Evolutionary conservation across 202 grass and related monocot species (phyloP).

Genomic region (Cymbopogon flexuosus): DNA sequence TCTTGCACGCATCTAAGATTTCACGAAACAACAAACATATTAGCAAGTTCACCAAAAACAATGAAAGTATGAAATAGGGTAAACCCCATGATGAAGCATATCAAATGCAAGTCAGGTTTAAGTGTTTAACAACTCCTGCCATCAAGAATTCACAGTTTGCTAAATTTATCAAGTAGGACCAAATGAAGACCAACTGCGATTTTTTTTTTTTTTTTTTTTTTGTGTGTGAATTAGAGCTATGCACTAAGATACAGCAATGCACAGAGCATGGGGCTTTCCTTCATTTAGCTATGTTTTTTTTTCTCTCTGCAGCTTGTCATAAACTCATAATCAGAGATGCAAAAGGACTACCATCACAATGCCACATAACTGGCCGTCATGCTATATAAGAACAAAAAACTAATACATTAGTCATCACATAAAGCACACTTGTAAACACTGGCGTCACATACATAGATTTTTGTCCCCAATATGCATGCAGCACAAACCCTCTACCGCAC

Average conservation of each 20-base stretch:
- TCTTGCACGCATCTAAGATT: conserved; percentile 79
- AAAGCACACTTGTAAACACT: neutral
- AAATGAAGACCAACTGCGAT: neutral
- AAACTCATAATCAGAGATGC: neutral
- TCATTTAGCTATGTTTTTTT: neutral
- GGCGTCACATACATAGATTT: neutral
- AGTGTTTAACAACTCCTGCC: neutral
- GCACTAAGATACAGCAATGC: neutral
- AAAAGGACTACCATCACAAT: neutral
- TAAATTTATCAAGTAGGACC: neutral
- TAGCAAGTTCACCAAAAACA: neutral
- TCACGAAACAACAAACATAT: conserved; percentile 4
- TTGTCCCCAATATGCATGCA: neutral
- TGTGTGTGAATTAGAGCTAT: neutral
- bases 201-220: too few relatives aligned
- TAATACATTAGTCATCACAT: neutral
- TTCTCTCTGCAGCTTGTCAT: neutral
- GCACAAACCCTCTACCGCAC: neutral
- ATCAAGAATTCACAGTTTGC: neutral
- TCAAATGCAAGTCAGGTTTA: neutral
- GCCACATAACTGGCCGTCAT: neutral
- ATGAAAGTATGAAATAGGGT: neutral
- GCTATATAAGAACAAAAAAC: neutral
- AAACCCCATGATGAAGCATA: neutral
- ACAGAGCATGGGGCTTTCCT: neutral